phyloP scores from a whole-genome alignment of 208 protist genomes.

The Leishmania guyanensis region DNA sequence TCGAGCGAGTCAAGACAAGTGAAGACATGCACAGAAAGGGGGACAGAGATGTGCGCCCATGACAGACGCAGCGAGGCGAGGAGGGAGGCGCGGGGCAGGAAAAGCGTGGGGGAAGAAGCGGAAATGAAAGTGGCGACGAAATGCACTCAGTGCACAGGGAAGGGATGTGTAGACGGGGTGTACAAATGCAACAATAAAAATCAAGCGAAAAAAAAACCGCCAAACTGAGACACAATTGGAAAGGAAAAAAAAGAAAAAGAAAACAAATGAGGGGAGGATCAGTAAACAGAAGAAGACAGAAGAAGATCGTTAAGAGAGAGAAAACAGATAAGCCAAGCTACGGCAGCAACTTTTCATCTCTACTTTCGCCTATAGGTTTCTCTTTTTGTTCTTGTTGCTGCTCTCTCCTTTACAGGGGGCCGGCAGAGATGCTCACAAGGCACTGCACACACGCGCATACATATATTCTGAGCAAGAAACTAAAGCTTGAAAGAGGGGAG shows the following conservation, averaged over 20 bases:
- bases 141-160: not conserved
- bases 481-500: not conserved
- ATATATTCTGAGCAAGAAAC: not conserved
- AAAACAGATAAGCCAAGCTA: not conserved
- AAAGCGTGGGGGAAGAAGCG: not conserved
- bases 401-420: not conserved
- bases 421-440: not conserved
- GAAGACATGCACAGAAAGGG: constrained; percentile 9
- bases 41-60: not conserved
- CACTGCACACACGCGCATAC: not conserved
- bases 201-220: constrained; percentile 2
- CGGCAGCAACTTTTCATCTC: not conserved
- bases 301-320: not conserved
- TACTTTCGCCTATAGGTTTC: not conserved
- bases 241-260: constrained; percentile 10
- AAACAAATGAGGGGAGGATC: not conserved
- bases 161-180: not conserved
- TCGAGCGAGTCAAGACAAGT: constrained; percentile 6
- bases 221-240: not conserved
- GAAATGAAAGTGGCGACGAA: not conserved
- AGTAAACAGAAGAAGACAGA: not conserved
- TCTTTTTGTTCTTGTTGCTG: constrained; percentile 3
- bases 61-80: not conserved
- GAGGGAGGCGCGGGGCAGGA: not conserved
- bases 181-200: not conserved